Conservation (phyloP, 2,329 filamentous ascomycete genomes). For the Aspergillus tubingensis region DNA sequence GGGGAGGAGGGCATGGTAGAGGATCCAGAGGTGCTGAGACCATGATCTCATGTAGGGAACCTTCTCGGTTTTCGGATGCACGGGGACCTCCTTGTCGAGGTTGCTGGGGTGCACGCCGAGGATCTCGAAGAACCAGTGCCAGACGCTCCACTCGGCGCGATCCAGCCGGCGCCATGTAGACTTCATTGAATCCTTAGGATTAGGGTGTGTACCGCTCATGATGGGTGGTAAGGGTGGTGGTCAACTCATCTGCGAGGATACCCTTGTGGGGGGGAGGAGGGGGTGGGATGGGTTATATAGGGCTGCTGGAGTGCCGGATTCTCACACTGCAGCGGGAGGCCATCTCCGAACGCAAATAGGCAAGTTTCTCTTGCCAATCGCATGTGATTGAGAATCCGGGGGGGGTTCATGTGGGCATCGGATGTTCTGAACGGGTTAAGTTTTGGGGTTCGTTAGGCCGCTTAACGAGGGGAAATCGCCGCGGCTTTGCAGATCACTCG, state of each 20-base stretch:
- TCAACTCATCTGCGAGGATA: too few species aligned
- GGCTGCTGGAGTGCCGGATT: not conserved
- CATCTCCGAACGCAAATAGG: too few species aligned
- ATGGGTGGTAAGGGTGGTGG: constrained; percentile 11
- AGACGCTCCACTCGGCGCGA: constrained; percentile 32
- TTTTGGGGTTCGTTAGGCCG: not conserved
- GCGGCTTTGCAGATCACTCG: constrained; percentile 18
- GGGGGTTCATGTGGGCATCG: constrained; percentile 3
- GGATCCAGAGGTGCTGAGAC: constrained; percentile 44
- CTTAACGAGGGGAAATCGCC: constrained; percentile 7
- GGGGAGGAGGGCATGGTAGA: constrained; percentile 42
- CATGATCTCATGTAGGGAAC: constrained; percentile 44
- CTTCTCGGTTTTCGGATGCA: constrained; percentile 46
- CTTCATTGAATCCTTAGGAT: constrained; percentile 44
- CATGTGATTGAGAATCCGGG: not conserved
- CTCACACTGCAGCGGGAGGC: not conserved
- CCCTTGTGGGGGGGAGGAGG: not conserved
- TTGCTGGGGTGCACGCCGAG: constrained; percentile 30
- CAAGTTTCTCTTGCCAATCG: not conserved
- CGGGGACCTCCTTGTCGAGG: constrained; percentile 37
- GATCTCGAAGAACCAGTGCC: constrained; percentile 37
- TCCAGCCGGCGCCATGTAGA: constrained; percentile 41
- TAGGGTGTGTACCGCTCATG: constrained; percentile 18
- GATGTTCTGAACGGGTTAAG: not conserved
- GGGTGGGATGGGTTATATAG: constrained; percentile 3